A percentile compares a stretch with the other conserved stretches of the same genome.
Conservation (phyloP, 768 basidiomycete genomes). For the Favolaschia claudopus region DNA sequence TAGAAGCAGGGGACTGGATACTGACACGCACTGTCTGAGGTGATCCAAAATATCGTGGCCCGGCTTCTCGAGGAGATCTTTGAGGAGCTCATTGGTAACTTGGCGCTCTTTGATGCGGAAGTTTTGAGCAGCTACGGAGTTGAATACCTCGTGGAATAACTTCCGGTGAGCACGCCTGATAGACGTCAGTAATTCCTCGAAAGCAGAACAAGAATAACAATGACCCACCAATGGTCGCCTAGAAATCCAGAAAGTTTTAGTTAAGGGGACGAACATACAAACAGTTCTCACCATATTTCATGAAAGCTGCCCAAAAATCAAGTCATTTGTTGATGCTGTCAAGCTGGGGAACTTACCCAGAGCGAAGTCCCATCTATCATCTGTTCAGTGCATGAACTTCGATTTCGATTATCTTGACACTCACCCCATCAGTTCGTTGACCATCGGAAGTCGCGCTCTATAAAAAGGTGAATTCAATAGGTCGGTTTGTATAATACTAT, state of each 20-base stretch:
- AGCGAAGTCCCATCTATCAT: slow-evolving; percentile 45
- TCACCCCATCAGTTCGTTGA: slow-evolving; percentile 46
- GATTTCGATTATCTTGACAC: too few species aligned
- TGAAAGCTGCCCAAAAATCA: slow-evolving; percentile 10
- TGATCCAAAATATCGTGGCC: slow-evolving; percentile 47
- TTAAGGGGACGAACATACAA: neutral
- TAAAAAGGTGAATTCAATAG: neutral
- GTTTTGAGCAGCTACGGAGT: slow-evolving; percentile 36
- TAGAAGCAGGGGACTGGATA: neutral
- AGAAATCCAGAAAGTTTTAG: neutral
- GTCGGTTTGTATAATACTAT: neutral
- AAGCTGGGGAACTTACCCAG: slow-evolving; percentile 15
- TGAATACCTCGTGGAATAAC: slow-evolving; percentile 50
- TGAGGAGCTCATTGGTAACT: slow-evolving; percentile 41
- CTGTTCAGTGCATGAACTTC: too few species aligned
- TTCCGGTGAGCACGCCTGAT: slow-evolving; percentile 50
- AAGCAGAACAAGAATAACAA: neutral
- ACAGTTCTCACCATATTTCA: slow-evolving; percentile 44
- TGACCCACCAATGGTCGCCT: slow-evolving; percentile 18
- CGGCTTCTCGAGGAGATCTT: too few species aligned
- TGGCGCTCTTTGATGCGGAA: slow-evolving; percentile 41
- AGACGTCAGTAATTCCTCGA: neutral
- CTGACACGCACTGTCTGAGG: slow-evolving; percentile 44
- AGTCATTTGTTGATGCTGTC: too few species aligned
- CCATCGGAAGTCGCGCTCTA: slow-evolving; percentile 39